phyloP scores from a whole-genome alignment of 192 early-diverging fungal species.

The Coemansia pectinata region DNA sequence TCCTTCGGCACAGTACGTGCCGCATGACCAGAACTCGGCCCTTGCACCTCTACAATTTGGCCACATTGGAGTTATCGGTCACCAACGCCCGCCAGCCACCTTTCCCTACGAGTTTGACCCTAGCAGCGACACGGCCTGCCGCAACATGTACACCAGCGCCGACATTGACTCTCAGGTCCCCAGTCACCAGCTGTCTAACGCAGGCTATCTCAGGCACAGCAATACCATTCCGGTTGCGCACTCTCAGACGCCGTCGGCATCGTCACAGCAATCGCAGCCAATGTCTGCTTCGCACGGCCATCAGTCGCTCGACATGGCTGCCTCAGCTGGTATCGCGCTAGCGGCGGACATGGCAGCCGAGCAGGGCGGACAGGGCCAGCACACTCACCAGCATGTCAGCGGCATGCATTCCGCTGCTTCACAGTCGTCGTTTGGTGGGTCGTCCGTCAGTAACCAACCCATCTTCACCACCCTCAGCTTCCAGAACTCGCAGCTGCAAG shows the following conservation, averaged over 20 bases:
- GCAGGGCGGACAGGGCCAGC: conserved; percentile 22
- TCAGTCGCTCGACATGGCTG: conserved; percentile 34
- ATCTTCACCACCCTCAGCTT: conserved; percentile 48
- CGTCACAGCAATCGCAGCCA: conserved; percentile 16
- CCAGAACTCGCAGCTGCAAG: conserved; percentile 46
- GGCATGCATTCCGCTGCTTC: conserved; percentile 27
- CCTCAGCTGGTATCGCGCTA: conserved; percentile 34
- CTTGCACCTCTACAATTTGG: conserved; percentile 49
- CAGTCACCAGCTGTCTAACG: conserved; percentile 38
- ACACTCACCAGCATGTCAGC: conserved; percentile 9
- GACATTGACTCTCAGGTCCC: conserved; percentile 41
- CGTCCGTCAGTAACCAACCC: conserved; percentile 40
- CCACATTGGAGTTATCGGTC: conserved; percentile 41
- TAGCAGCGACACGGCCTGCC: conserved; percentile 38
- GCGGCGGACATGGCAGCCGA: conserved; percentile 39
- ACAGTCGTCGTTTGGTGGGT: conserved; percentile 45
- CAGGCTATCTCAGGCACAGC: conserved; percentile 41
- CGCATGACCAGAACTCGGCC: conserved; percentile 44
- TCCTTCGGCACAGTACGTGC: conserved; percentile 47
- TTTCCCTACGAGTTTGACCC: conserved; percentile 54
- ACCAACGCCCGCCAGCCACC: conserved; percentile 30
- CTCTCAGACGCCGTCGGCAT: neutral
- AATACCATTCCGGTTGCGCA: conserved; percentile 29
- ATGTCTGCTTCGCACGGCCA: conserved; percentile 24
- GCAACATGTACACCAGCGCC: conserved; percentile 31